Base-by-base conservation (phyloP, 2,329 filamentous ascomycete species). In the Parastagonospora nodorum region DNA sequence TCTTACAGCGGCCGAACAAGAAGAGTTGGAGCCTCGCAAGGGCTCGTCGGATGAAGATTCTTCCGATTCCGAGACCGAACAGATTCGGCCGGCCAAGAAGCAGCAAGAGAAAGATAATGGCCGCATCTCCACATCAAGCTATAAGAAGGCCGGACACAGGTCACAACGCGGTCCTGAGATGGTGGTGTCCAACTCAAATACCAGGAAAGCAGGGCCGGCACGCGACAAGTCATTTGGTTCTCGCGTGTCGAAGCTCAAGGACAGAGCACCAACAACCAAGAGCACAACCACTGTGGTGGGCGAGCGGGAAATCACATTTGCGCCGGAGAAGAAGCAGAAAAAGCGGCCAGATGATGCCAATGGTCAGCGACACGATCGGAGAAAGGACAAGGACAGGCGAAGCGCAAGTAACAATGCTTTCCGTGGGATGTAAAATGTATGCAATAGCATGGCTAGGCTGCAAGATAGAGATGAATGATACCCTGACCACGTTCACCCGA, bases 371-470 rank as follows among this genome's bases (percentile, higher is more conserved):
- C 60, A 66, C 30, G 67, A 69, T 47, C 57, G 70, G 70, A 77
- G 76, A 60, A 78, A 77, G 57, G 75, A 78, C 53, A 78, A 78
- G 50, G 76, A 78, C 27, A 83, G 89, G 64, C 79, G 89, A 64
- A 92, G 88, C 73, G 89, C 89, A 43, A 91, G 88, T 74, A 82
- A 82, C 45, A 92, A 93, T 74, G 86, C 86, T 35, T 89, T 92
- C 72, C 83, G 88, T 70, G 82, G 80, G 66, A 80, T 90, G 78
- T 88, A 67, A 50, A 45, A 30, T 9, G 14, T 16, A 24, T 28
- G 11, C 12, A 3, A 36, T 16, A 42, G 15, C 10, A 36, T 14
- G 12, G 42, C 27, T 37, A 28, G 29, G 12, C 8, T 2, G 45
- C 10, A 30, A 12, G 35, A 15, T 14, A 24, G 29, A 45, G n/a